Conservation (phyloP, 345 rosid genomes). For the Eutrema heterophyllum region DNA sequence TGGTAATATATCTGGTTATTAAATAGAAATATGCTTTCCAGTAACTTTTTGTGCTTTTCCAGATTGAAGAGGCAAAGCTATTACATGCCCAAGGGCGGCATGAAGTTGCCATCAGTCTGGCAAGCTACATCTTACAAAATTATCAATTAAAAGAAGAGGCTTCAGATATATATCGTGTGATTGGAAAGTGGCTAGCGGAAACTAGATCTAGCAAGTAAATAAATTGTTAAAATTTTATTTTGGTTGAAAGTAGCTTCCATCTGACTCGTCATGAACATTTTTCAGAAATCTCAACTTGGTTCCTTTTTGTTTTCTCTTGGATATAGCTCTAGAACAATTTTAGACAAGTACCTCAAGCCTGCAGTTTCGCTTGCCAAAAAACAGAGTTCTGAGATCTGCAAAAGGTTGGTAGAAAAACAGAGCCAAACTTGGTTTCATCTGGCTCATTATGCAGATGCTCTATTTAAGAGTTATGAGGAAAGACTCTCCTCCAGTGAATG, state of each 20-base stretch:
- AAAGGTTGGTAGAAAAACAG: constrained; percentile 63
- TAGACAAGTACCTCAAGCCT: constrained; percentile 87
- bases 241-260: constrained; percentile 2
- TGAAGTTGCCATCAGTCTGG: constrained; percentile 93
- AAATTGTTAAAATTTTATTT: constrained; percentile 11
- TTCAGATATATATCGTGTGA: constrained; percentile 74
- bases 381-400: constrained; percentile 39
- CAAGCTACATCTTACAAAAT: constrained; percentile 66
- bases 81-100: constrained; percentile 89
- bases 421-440: constrained; percentile 85
- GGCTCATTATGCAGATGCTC: constrained; percentile 93
- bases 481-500: constrained; percentile 89
- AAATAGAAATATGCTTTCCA: background rate
- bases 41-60: constrained; percentile 25
- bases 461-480: constrained; percentile 83
- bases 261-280: background rate
- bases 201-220: constrained; percentile 92
- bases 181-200: constrained; percentile 98
- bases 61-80: constrained; percentile 97
- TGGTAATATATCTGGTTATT: background rate
- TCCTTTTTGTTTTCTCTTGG: constrained; percentile 8
- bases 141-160: constrained; percentile 55
- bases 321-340: constrained; percentile 87
- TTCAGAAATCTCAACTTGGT: constrained; percentile 14
- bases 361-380: constrained; percentile 78